phyloP scores from a whole-genome alignment of 768 basidiomycete species.

The Suillus ampliporus region DNA sequence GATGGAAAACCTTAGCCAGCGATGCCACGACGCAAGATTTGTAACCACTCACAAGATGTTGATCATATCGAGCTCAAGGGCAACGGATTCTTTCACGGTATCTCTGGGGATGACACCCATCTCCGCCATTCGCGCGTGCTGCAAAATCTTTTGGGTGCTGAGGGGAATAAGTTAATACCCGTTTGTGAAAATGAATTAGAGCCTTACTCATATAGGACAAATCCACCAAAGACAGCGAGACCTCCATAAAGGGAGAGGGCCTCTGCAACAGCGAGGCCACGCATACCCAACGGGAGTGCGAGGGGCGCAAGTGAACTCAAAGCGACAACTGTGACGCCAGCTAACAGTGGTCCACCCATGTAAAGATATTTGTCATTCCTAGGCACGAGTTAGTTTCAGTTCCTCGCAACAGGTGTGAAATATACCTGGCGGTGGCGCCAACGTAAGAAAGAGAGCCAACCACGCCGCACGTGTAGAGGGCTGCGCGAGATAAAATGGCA shows the following conservation, averaged over 20 bases:
- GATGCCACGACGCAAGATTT: background rate
- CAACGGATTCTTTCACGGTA: conserved; percentile 78
- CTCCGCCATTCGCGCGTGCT: conserved; percentile 77
- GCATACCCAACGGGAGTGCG: conserved; percentile 83
- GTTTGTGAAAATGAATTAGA: background rate
- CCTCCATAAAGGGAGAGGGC: conserved; percentile 86
- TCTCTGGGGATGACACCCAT: conserved; percentile 69
- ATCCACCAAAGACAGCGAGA: conserved; percentile 84
- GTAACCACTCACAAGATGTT: conserved; percentile 75
- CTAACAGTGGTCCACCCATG: conserved; percentile 86
- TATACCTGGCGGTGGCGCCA: conserved; percentile 83
- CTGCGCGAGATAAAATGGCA: conserved; percentile 84
- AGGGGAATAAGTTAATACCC: conserved; percentile 5
- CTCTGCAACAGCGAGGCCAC: conserved; percentile 78
- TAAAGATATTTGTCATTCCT: conserved; percentile 84
- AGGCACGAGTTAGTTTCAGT: conserved; percentile 4
- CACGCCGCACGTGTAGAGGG: conserved; percentile 84
- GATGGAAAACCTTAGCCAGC: conserved; percentile 18
- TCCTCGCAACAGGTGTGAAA: conserved; percentile 1
- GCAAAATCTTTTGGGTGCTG: conserved; percentile 86
- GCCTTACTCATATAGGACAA: conserved; percentile 86
- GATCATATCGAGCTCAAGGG: conserved; percentile 85
- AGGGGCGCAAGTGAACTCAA: conserved; percentile 87
- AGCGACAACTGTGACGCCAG: conserved; percentile 88
- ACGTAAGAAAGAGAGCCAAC: conserved; percentile 89